Conservation (phyloP, 164 flowering plant genomes). For the Vitis labrusca region DNA sequence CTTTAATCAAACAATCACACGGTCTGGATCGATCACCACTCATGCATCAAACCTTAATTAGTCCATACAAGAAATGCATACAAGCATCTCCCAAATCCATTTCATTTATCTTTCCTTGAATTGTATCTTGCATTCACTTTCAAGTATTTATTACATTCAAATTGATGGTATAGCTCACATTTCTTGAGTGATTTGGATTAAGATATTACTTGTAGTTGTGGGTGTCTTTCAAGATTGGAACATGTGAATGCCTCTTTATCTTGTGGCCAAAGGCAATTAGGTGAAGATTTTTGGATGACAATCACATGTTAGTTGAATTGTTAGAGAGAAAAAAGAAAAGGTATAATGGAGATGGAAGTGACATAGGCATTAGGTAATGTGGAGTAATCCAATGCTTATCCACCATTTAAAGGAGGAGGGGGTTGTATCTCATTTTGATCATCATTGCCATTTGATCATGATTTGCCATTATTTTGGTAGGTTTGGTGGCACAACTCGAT, state of each 20-base stretch:
- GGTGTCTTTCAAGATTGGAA: slow-evolving; percentile 5
- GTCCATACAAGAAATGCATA: not conserved
- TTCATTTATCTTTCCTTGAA: not conserved
- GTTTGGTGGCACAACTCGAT: not conserved
- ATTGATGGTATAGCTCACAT: not conserved
- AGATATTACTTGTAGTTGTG: not conserved
- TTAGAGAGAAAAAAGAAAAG: not conserved
- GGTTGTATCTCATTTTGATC: not conserved
- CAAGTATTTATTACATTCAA: not conserved
- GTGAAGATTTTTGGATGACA: slow-evolving; percentile 7
- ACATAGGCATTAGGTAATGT: not conserved
- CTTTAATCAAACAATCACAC: not conserved
- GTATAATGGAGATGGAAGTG: not conserved
- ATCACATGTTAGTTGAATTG: slow-evolving; percentile 8
- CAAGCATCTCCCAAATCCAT: not conserved
- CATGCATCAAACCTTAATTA: not conserved
- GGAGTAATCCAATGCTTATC: not conserved
- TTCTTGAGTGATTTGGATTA: not conserved
- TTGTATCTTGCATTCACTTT: not conserved
- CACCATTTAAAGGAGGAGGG: not conserved
- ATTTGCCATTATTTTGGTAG: too few species aligned
- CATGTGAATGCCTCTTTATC: slow-evolving; percentile 11
- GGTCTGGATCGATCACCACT: not conserved
- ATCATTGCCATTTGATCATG: not conserved
- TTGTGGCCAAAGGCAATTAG: slow-evolving; percentile 10